A percentile compares a stretch with the other conserved stretches of the same genome.
Evolutionary conservation across 179 eudicot species (phyloP).

Genomic region (Sideroxylon spinosum): DNA sequence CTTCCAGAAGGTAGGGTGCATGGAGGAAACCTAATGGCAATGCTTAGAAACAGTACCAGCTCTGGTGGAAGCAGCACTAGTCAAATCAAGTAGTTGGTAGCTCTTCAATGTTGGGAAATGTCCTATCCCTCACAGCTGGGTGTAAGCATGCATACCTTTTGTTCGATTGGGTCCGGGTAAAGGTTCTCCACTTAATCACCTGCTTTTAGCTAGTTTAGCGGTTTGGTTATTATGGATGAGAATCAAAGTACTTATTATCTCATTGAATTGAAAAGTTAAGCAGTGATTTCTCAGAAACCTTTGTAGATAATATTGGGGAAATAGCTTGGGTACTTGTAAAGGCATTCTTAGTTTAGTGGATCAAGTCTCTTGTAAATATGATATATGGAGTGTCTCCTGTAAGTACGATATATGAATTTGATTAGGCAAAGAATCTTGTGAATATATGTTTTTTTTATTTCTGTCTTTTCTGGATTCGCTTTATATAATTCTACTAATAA

Average conservation of each 20-base stretch:
- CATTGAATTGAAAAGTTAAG: background rate
- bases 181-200: background rate
- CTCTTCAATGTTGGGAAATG: slow-evolving; percentile 17
- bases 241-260: background rate
- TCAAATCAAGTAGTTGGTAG: slow-evolving; percentile 11
- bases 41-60: slow-evolving; percentile 36
- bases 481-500: background rate
- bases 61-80: slow-evolving; percentile 15
- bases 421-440: background rate
- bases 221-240: background rate
- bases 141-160: slow-evolving; percentile 10
- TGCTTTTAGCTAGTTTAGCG: background rate
- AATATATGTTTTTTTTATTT: background rate
- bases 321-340: background rate
- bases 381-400: background rate
- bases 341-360: background rate
- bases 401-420: background rate
- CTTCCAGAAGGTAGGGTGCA: slow-evolving; percentile 65
- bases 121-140: slow-evolving; percentile 24
- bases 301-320: background rate
- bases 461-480: background rate
- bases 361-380: background rate
- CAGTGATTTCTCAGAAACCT: background rate
- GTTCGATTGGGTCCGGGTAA: background rate
- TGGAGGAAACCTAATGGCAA: slow-evolving; percentile 59